Conservation (phyloP, 345 rosid genomes). For the Hibiscus tridactylites region DNA sequence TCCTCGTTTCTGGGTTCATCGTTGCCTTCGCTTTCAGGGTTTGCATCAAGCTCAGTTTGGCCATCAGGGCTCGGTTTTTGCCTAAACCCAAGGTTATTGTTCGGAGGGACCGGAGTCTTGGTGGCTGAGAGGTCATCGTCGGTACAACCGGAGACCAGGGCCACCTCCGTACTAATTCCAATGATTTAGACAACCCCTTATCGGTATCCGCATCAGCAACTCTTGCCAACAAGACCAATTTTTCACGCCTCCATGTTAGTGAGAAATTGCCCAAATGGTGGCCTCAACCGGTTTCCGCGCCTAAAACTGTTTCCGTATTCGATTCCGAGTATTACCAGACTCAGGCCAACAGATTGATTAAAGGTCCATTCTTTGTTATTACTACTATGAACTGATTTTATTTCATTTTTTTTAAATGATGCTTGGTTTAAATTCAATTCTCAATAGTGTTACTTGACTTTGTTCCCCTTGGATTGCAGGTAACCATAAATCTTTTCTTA, state of each 20-base stretch:
- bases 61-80: conserved; percentile 29
- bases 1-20: conserved; percentile 43
- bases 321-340: conserved; percentile 59
- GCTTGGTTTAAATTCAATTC: no score
- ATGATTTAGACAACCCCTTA: conserved; percentile 32
- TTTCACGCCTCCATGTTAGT: conserved; percentile 10
- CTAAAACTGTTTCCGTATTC: conserved; percentile 15
- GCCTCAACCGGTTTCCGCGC: conserved; percentile 31
- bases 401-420: no score
- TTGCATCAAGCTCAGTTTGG: conserved; percentile 33
- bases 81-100: conserved; percentile 39
- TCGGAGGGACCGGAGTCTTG: conserved; percentile 85
- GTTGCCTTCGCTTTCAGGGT: conserved; percentile 34
- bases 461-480: conserved; percentile 20
- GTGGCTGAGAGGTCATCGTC: conserved; percentile 84
- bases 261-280: conserved; percentile 80
- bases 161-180: conserved; percentile 1
- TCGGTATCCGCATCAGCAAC: conserved; percentile 22
- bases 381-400: not conserved
- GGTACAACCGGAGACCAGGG: conserved; percentile 19
- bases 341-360: conserved; percentile 69
- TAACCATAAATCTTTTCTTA: conserved; percentile 4
- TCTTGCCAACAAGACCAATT: conserved; percentile 16
- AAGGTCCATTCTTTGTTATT: conserved; percentile 39
- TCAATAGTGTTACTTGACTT: not conserved